A percentile compares a stretch with the other conserved stretches of the same genome.
Evolutionary conservation across 257 asterid species (phyloP).

Genomic region (Echites panduratus): DNA sequence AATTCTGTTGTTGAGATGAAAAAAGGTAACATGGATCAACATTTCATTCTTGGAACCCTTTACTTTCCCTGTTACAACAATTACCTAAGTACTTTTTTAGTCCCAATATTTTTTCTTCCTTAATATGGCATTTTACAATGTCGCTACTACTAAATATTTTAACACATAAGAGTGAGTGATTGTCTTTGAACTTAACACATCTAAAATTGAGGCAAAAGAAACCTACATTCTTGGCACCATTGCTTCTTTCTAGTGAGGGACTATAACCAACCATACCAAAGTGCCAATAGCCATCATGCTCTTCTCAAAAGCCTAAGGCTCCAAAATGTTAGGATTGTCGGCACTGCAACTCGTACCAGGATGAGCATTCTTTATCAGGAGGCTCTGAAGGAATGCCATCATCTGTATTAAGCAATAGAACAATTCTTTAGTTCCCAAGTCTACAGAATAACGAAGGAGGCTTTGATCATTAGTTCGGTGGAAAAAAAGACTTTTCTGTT

Average conservation of each 20-base stretch:
- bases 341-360: conserved; percentile 24
- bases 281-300: background rate
- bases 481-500: background rate
- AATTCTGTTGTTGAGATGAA: no score
- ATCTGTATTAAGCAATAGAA: conserved; percentile 38
- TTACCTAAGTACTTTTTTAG: background rate
- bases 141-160: background rate
- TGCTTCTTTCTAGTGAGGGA: background rate
- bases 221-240: background rate
- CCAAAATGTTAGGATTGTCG: conserved; percentile 23
- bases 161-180: background rate
- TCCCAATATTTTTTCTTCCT: background rate
- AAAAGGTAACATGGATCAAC: background rate
- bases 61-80: background rate
- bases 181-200: background rate
- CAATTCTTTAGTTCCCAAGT: background rate
- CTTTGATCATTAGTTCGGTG: no score
- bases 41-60: background rate
- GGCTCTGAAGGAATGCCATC: conserved; percentile 70
- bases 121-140: background rate
- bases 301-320: conserved; percentile 27
- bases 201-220: conserved; percentile 3
- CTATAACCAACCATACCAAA: background rate
- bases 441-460: background rate
- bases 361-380: conserved; percentile 40